Conservation (phyloP, 257 asterid genomes). For the Ligustrum vulgare region DNA sequence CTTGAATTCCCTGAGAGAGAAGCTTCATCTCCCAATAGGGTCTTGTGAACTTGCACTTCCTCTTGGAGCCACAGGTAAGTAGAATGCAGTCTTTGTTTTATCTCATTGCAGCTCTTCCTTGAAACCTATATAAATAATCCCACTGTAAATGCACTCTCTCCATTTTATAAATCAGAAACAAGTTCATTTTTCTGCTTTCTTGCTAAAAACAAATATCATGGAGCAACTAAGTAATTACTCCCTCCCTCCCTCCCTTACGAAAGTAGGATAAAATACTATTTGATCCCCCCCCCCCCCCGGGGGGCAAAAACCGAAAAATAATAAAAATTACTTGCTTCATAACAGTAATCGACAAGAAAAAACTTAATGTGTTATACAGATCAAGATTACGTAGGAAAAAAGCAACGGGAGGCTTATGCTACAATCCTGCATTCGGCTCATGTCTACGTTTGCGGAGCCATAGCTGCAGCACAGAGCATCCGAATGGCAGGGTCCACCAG, state of each 20-base stretch:
- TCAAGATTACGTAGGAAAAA: conserved; percentile 32
- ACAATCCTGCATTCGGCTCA: conserved; percentile 91
- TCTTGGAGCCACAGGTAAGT: conserved; percentile 57
- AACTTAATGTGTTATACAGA: conserved; percentile 32
- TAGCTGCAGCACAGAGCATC: conserved; percentile 91
- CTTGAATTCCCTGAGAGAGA: conserved; percentile 45
- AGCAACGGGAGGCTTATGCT: conserved; percentile 80
- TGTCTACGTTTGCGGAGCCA: conserved; percentile 90
- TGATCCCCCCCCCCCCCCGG: too few relatives aligned
- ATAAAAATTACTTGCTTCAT: neutral
- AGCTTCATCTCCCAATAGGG: conserved; percentile 75
- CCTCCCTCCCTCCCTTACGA: neutral
- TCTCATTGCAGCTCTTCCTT: neutral
- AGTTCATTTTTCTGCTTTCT: neutral
- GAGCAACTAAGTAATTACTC: too few relatives aligned
- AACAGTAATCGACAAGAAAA: neutral
- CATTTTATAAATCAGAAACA: neutral
- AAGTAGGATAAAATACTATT: neutral
- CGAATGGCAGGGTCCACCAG: conserved; percentile 79
- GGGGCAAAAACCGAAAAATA: too few relatives aligned
- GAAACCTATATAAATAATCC: neutral
- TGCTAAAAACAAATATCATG: too few relatives aligned
- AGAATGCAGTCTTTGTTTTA: neutral
- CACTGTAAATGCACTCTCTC: neutral
- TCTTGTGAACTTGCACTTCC: conserved; percentile 94